Percentiles rank a stretch among this genome's conserved stretches.
These are phyloP conservation scores for Kodamaea alishanica DNA, from an alignment of 1,139 yeast species.

Conservation along the genomic window DNA sequence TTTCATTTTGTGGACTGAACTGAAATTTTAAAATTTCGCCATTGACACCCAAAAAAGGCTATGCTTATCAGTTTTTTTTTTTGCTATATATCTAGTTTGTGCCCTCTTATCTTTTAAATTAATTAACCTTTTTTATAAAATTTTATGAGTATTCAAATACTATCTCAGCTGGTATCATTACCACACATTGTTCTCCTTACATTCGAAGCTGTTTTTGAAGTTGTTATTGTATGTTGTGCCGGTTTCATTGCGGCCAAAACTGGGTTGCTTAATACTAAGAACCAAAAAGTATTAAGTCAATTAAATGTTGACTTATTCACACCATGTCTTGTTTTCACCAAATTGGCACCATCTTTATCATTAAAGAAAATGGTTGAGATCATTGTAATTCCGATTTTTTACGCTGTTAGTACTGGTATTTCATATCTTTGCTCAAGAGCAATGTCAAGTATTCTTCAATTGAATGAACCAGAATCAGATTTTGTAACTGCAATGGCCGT, in stretches of 20 bases:
- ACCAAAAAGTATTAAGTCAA: slow-evolving; percentile 62
- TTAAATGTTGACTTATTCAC: slow-evolving; percentile 79
- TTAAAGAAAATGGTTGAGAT: slow-evolving; percentile 65
- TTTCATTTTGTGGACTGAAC: too few species aligned
- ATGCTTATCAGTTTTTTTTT: too few species aligned
- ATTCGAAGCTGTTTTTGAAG: slow-evolving; percentile 75
- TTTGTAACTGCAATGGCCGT: slow-evolving; percentile 89
- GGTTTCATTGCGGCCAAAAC: slow-evolving; percentile 67
- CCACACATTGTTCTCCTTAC: slow-evolving; percentile 59
- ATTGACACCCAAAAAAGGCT: too few species aligned
- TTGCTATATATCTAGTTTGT: too few species aligned
- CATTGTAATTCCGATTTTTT: slow-evolving; percentile 70
- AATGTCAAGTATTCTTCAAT: slow-evolving; percentile 43
- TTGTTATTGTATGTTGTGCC: slow-evolving; percentile 65
- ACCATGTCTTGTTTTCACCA: slow-evolving; percentile 78
- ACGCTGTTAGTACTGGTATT: slow-evolving; percentile 59
- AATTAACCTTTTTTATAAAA: neutral
- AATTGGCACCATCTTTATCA: slow-evolving; percentile 72
- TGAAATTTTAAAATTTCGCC: too few species aligned
- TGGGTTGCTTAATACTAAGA: slow-evolving; percentile 55
- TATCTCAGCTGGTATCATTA: slow-evolving; percentile 38
- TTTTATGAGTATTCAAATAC: neutral
- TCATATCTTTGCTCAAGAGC: slow-evolving; percentile 54
- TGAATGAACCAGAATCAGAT: slow-evolving; percentile 65
- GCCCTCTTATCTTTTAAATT: too few species aligned